Conservation (phyloP, 805 yeast genomes). For the Wickerhamiella kazuoi region DNA sequence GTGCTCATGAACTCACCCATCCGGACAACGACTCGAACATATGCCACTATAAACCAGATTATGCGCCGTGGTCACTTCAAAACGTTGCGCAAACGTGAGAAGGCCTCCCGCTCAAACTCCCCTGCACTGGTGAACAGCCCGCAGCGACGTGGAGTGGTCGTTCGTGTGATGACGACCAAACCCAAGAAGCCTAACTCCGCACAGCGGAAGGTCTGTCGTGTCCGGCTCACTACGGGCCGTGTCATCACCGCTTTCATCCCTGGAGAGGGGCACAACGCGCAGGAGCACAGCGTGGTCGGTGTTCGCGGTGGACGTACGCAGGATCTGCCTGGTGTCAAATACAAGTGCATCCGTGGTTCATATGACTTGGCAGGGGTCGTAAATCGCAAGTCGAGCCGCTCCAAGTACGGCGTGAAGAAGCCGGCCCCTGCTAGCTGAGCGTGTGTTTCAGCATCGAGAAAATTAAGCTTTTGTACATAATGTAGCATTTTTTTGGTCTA, state of each 20-base stretch:
- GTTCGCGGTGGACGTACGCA: conserved; percentile 98
- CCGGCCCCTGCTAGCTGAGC: conserved; percentile 17
- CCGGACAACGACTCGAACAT: too few species aligned
- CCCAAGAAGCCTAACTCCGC: conserved; percentile 99
- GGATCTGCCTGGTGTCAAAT: conserved; percentile 96
- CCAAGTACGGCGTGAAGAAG: conserved; percentile 79
- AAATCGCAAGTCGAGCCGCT: conserved; percentile 72
- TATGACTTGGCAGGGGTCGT: conserved; percentile 90
- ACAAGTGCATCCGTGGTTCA: conserved; percentile 84
- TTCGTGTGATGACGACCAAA: conserved; percentile 83
- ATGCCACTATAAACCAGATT: conserved; percentile 21
- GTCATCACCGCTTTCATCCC: conserved; percentile 86
- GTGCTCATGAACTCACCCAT: too few species aligned
- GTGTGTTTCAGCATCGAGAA: neutral
- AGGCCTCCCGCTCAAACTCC: conserved; percentile 33
- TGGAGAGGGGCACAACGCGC: conserved; percentile 96
- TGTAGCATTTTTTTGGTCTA: too few species aligned
- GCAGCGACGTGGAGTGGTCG: conserved; percentile 79
- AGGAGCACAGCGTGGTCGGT: conserved; percentile 89
- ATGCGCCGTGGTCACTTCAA: conserved; percentile 19
- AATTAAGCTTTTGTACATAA: too few species aligned
- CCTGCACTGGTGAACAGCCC: conserved; percentile 79
- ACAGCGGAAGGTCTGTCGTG: conserved; percentile 91
- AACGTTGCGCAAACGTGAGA: conserved; percentile 17
- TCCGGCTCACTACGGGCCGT: conserved; percentile 76